Conservation (phyloP, 805 yeast species). For the Cyberlindnera maclurae region DNA sequence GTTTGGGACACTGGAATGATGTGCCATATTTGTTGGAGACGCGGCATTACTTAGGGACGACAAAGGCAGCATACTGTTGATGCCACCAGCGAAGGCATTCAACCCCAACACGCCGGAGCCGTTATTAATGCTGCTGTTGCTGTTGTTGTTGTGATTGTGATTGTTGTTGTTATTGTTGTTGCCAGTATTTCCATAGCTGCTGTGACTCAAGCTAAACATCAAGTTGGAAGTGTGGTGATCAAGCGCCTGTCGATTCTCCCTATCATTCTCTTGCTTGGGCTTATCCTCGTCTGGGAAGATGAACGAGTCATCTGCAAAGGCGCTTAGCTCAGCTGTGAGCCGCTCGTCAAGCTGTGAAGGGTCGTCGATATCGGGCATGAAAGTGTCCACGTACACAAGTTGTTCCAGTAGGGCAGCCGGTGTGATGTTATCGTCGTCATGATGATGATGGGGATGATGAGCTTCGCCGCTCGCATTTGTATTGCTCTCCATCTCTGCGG, state of each 20-base stretch:
- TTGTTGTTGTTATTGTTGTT: conserved; percentile 1
- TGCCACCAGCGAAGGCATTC: neutral
- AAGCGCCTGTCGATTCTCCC: conserved; percentile 3
- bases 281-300: conserved; percentile 80
- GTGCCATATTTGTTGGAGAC: conserved; percentile 1
- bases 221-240: conserved; percentile 4
- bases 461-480: conserved; percentile 1
- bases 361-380: conserved; percentile 47
- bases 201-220: neutral
- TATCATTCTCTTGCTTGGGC: conserved; percentile 28
- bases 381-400: conserved; percentile 72
- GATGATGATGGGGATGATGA: conserved; percentile 2
- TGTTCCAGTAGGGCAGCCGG: conserved; percentile 56
- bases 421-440: conserved; percentile 21
- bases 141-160: neutral
- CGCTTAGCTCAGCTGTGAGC: conserved; percentile 60
- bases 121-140: neutral
- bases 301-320: conserved; percentile 76
- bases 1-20: conserved; percentile 1
- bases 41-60: neutral
- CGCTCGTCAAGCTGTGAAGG: conserved; percentile 42
- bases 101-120: neutral
- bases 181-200: conserved; percentile 1
- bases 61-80: neutral
- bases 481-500: neutral